Base-by-base conservation (phyloP, 441 rosid species). In the Cnidoscolus chayamansa region DNA sequence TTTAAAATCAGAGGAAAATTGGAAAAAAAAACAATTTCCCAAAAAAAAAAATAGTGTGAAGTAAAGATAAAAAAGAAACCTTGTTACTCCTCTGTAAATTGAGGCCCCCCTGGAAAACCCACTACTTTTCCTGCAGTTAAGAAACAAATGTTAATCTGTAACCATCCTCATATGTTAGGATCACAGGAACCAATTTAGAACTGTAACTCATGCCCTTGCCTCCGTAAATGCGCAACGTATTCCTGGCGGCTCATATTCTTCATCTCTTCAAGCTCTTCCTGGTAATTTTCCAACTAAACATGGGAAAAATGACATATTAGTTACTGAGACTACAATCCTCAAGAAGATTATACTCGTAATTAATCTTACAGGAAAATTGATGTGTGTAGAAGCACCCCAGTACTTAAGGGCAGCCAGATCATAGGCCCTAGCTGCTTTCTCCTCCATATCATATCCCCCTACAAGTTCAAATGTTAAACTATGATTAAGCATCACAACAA, bases 361-460 rank as follows among this genome's bases (percentile, higher is more conserved):
- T 4, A 30, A 59, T 59, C 1, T 10, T 84, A 93, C 98, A 47
- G 96, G 87, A 35, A 91, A 93, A 75, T 93, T 93, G 17, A 90
- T 94, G 61, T 90, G 94, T 4, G 98, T 90, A 0, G 96, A 84
- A 56, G 93, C 87, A 50, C 98, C 98, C 98, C 98, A 94, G 76
- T 94, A 94, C 83, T 94, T 94, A 2, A 94, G 94, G 43, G 98
- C 98, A 13, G 98, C 98, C 55, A 94, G 88, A 86, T 91, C 98
- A 82, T 94, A 94, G 63, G 98, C 86, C 79, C 92, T 86, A 43
- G 98, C 96, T 73, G 98, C 98, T 87, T 88, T 94, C 64, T 89
- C 97, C 83, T 94, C 98, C 90, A 90, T 91, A 76, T 94, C 97
- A 89, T 91, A 94, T 68, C 98, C 98, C 65, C 98, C 98, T 93